These are phyloP conservation scores for Eucalyptus coolabah DNA, from an alignment of 345 rosid species.

Conservation along the genomic window DNA sequence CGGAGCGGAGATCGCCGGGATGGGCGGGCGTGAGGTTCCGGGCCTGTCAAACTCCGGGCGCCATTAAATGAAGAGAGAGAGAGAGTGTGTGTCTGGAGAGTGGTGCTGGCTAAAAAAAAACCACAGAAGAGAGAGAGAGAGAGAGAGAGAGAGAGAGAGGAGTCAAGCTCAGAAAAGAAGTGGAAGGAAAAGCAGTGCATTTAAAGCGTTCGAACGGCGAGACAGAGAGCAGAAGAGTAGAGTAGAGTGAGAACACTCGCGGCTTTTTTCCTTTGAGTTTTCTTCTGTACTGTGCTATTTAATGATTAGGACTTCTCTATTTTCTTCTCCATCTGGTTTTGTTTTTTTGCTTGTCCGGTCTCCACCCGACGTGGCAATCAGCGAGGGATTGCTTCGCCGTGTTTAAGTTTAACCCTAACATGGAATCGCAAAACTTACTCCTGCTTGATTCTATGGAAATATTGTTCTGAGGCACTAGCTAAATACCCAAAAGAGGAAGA, in stretches of 20 bases:
- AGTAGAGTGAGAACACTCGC: not conserved
- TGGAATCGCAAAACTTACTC: not conserved
- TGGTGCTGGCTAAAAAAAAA: not conserved
- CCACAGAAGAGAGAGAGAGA: not conserved
- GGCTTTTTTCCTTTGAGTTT: not conserved
- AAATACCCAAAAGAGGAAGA: not conserved
- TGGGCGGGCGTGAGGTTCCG: not conserved
- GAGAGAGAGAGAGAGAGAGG: not conserved
- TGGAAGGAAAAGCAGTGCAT: not conserved
- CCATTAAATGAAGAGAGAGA: not conserved
- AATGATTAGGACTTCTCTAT: not conserved
- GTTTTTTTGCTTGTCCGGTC: not conserved
- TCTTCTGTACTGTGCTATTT: not conserved
- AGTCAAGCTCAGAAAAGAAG: not conserved
- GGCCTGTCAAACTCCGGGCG: not conserved
- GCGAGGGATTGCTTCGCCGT: not conserved
- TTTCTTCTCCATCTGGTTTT: not conserved
- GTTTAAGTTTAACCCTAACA: too few species aligned
- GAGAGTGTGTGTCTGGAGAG: not conserved
- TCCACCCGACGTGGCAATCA: not conserved
- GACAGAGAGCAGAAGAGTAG: not conserved
- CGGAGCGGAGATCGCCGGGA: not conserved
- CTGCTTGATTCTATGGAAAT: not conserved
- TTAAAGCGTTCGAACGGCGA: not conserved
- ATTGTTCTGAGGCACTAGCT: not conserved